These are phyloP conservation scores for Stereum hirsutum DNA, from an alignment of 1,284 basidiomycete species.

Conservation along the genomic window DNA sequence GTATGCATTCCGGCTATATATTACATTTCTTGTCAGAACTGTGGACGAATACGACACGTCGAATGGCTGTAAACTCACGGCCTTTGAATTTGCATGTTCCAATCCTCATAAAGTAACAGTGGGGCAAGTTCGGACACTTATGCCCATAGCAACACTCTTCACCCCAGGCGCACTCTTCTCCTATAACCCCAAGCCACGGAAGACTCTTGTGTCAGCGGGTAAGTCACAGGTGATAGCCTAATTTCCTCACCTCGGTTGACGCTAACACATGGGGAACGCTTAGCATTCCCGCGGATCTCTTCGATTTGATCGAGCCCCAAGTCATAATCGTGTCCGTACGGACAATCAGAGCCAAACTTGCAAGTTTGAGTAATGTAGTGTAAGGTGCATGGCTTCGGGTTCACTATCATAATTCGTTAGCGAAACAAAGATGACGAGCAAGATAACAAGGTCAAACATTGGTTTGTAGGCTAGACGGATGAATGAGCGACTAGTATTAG, in stretches of 20 bases:
- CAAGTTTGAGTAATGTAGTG: too few species aligned
- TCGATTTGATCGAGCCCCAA: constrained; percentile 40
- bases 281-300: constrained; percentile 42
- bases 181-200: constrained; percentile 20
- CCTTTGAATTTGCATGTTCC: constrained; percentile 51
- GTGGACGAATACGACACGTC: constrained; percentile 12
- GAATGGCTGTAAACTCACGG: constrained; percentile 29
- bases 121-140: constrained; percentile 35
- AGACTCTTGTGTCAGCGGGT: constrained; percentile 4
- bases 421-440: too few species aligned
- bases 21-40: constrained; percentile 13
- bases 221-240: not conserved
- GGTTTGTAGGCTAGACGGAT: too few species aligned
- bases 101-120: constrained; percentile 42
- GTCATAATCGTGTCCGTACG: constrained; percentile 49
- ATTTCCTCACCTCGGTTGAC: constrained; percentile 37
- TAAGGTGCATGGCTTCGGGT: too few species aligned
- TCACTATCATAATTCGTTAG: too few species aligned
- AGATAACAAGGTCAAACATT: too few species aligned
- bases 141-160: constrained; percentile 56
- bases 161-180: constrained; percentile 44
- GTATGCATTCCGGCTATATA: constrained; percentile 15
- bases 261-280: constrained; percentile 48
- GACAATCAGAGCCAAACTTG: constrained; percentile 41
- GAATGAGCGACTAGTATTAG: too few species aligned